Evolutionary conservation across 2,329 filamentous ascomycete genomes (phyloP).

Genomic region (Monosporascus cannonballus): DNA sequence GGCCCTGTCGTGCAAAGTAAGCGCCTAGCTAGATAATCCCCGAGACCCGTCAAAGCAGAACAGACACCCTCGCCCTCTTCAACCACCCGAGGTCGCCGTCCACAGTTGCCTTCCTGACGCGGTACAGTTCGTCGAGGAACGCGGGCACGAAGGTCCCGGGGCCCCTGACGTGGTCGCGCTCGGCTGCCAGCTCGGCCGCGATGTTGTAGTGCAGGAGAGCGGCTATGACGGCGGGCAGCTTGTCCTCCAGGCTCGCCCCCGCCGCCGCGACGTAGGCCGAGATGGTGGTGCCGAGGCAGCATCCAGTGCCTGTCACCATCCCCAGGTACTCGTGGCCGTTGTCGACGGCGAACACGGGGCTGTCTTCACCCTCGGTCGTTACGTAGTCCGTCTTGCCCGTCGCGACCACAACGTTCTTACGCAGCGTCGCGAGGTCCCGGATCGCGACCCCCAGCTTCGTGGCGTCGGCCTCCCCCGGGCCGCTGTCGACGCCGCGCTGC

Average conservation of each 20-base stretch:
- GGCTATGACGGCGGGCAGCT: constrained; percentile 66
- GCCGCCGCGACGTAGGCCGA: constrained; percentile 67
- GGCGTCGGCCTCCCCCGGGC: constrained; percentile 41
- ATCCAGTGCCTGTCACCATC: constrained; percentile 73
- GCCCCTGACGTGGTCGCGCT: constrained; percentile 59
- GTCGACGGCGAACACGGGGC: constrained; percentile 53
- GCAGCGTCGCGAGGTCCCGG: constrained; percentile 56
- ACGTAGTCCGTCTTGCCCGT: constrained; percentile 75
- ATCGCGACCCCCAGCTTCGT: constrained; percentile 59
- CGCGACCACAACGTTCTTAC: constrained; percentile 71
- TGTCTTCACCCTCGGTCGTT: constrained; percentile 58
- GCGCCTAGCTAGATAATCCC: no score
- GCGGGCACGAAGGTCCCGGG: constrained; percentile 83
- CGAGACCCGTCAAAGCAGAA: constrained; percentile 18
- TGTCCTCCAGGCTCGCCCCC: constrained; percentile 49
- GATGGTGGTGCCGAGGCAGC: constrained; percentile 75
- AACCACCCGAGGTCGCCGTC: constrained; percentile 46
- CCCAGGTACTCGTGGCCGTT: constrained; percentile 74
- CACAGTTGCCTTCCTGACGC: constrained; percentile 41
- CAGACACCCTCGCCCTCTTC: constrained; percentile 41
- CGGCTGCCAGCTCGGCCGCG: constrained; percentile 63
- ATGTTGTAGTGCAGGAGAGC: constrained; percentile 72
- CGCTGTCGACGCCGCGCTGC: constrained; percentile 83
- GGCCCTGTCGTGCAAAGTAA: no score
- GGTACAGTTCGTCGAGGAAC: constrained; percentile 68